These are phyloP conservation scores for Epichloe baconii DNA, from an alignment of 2,329 filamentous ascomycete genomes.

Conservation along the genomic window DNA sequence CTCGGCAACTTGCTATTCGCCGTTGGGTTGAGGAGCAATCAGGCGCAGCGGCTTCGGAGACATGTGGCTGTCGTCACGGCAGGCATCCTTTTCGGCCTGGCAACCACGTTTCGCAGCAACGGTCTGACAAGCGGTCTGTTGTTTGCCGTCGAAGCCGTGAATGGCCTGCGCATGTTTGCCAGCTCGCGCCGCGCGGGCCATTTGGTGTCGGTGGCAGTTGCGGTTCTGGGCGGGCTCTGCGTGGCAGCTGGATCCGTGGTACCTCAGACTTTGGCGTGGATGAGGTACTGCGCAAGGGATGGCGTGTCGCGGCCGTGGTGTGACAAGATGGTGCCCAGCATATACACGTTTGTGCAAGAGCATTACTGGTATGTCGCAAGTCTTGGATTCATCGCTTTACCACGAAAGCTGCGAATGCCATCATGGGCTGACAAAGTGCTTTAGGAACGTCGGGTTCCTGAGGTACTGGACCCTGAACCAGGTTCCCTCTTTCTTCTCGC, in stretches of 20 bases:
- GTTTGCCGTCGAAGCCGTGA: constrained; percentile 50
- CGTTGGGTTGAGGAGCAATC: constrained; percentile 23
- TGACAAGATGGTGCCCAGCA: constrained; percentile 56
- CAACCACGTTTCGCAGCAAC: constrained; percentile 70
- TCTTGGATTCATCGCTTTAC: neutral
- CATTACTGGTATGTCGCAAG: constrained; percentile 67
- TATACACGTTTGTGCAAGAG: constrained; percentile 80
- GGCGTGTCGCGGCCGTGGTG: constrained; percentile 58
- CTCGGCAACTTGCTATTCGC: constrained; percentile 58
- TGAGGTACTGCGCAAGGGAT: constrained; percentile 45
- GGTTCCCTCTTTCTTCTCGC: constrained; percentile 80
- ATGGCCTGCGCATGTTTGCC: constrained; percentile 17
- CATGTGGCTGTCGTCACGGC: constrained; percentile 45
- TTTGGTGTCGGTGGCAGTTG: constrained; percentile 40
- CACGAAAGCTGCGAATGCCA: neutral
- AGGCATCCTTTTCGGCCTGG: constrained; percentile 56
- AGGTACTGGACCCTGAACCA: constrained; percentile 85
- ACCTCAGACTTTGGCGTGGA: constrained; percentile 67
- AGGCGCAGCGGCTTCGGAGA: constrained; percentile 13
- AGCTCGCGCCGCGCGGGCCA: constrained; percentile 19
- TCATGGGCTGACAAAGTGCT: neutral
- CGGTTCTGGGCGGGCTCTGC: constrained; percentile 52
- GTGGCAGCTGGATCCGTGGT: constrained; percentile 54
- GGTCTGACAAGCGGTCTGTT: constrained; percentile 70
- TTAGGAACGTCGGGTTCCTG: constrained; percentile 76